Evolutionary conservation across 2,329 filamentous ascomycete genomes (phyloP), one percentile per base, ranked within the genome.

Genomic region (Sporothrix phasma): DNA sequence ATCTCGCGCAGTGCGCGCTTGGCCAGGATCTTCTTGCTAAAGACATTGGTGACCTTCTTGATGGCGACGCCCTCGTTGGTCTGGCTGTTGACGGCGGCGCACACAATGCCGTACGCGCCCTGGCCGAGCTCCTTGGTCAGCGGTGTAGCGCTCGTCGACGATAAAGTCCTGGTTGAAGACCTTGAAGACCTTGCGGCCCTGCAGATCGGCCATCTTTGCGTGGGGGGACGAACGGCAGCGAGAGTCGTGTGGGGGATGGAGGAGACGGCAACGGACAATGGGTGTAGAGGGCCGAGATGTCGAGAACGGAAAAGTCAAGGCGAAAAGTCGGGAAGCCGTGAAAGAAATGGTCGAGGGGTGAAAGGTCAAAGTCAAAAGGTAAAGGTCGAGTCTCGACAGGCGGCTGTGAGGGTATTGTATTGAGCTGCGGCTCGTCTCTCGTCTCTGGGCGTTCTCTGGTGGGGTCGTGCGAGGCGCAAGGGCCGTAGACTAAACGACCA

Each of bases 31-130:
- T 97, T 97, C 81, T 99, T 99, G 84, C 92, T 97, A 79, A 99
- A 99, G 72, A 99, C 93, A 89, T 99, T 99, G 80, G 94, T 99
- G 75, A 99, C 91, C 79, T 99, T 99, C 80, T 99, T 99, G 82
- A 99, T 94, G 72, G 94, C 94, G 68, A 99, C 92, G 46, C 93
- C 92, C 75, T 99, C 94, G 72, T 86, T 88, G 37, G 89, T 95
- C 76, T 92, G 86, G 74, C 86, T 88, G 81, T 97, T 97, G 69
- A 91, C 90, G 64, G 94, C 94, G 66, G 94, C 93, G 77, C 94
- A 99, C 74, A 99, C 94, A 73, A 99, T 97, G 74, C 94, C 94
- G 74, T 99, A 99, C 73, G 94, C 94, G 73, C 94, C 94, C 77
- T 99, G 94, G 53, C 94, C 94, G 63, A 99, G 83, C 81, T 99